phyloP scores from a whole-genome alignment of 2,329 filamentous ascomycete species.

The Dactylellina parvicollis region DNA sequence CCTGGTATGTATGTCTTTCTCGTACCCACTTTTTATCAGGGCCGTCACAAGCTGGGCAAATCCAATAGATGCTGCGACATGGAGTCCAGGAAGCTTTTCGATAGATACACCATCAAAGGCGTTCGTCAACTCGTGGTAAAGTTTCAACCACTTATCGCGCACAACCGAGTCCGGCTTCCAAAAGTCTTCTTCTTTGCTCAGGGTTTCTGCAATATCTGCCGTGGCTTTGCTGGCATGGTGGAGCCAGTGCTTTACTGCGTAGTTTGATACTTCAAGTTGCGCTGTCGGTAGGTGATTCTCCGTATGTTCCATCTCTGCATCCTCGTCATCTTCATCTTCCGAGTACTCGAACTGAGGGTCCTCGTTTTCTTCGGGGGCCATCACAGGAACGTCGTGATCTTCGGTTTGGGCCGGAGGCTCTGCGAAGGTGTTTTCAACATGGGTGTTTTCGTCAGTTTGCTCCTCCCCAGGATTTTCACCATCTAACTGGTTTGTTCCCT shows the following conservation, averaged over 20 bases:
- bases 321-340: slow-evolving; percentile 58
- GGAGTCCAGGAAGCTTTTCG: slow-evolving; percentile 60
- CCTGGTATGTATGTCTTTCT: slow-evolving; percentile 59
- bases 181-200: slow-evolving; percentile 62
- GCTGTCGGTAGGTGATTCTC: slow-evolving; percentile 29
- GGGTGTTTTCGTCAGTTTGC: neutral
- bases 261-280: slow-evolving; percentile 59
- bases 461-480: neutral
- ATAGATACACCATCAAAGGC: slow-evolving; percentile 59
- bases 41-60: slow-evolving; percentile 62
- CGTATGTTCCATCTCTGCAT: slow-evolving; percentile 50
- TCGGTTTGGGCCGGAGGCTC: neutral
- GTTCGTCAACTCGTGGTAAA: slow-evolving; percentile 60
- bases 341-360: slow-evolving; percentile 34
- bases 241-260: slow-evolving; percentile 63
- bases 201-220: slow-evolving; percentile 62
- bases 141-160: slow-evolving; percentile 62
- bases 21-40: slow-evolving; percentile 61
- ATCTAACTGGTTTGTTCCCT: neutral
- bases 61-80: slow-evolving; percentile 62
- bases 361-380: neutral
- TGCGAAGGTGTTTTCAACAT: neutral
- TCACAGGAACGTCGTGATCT: neutral
- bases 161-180: slow-evolving; percentile 61
- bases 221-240: slow-evolving; percentile 63